Base-by-base conservation (phyloP, 345 rosid genomes). In the Populus tremula region DNA sequence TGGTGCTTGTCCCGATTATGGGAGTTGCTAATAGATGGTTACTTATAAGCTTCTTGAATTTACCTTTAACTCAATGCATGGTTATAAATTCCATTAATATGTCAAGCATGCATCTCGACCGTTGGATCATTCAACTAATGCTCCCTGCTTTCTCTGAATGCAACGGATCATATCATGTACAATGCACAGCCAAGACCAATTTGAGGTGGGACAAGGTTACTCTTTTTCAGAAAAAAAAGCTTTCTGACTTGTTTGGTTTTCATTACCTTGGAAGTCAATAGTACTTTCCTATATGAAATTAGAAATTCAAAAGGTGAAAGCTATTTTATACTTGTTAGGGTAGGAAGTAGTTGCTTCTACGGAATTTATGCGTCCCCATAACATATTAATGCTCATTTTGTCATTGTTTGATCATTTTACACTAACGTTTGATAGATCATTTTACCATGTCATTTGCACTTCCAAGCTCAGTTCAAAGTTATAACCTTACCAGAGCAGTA, bases 131-230 rank as follows among this genome's bases (percentile, higher is more conserved):
- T 43, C 36, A 54, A n/a, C 27, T 17, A 56, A 6, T 64, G 27
- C 39, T 31, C 50, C 36, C 69, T 14, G 33, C 47, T 54, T 73
- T 68, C 21, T 38, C 73, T 68, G 39, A 69, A 54, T 27, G 39
- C 33, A 18, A 56, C 73, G 56, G 36, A 41, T 31, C 29, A 54
- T 35, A 9, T 61, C 29, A 10, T 5, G 41, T 10, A 67, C 33
- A 29, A 31, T 33, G 8, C 38, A 39, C 36, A 6, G 6, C n/a
- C 69, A 43, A 20, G 8, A 41, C 66, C 36, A 21, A 49, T 59
- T 74, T 74, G 69, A 65, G 5, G 72, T 76, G 73, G 73, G 56
- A 68, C 56, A 27, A 39, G 39, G 27, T 33, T 69, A 23, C 21
- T 23, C 67, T 76, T 56, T 76, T 39, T 56, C 50, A 47, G 16